Conservation (phyloP, 2,329 filamentous ascomycete genomes). For the Trichoderma pleuroti region DNA sequence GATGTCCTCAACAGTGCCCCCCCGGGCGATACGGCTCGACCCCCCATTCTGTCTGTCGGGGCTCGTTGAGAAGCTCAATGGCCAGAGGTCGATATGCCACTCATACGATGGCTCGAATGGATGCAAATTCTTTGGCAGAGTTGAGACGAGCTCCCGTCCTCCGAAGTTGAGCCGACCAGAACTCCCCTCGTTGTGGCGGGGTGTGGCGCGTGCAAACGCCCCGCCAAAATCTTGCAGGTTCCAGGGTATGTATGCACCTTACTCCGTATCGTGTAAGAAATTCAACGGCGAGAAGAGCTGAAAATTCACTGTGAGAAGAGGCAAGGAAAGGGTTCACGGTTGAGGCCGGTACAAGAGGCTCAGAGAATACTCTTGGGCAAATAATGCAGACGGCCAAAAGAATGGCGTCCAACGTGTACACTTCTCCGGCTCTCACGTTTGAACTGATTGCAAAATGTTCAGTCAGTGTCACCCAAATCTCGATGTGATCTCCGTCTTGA, state of each 20-base stretch:
- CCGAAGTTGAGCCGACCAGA: slow-evolving; percentile 33
- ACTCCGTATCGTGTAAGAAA: not conserved
- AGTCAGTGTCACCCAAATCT: not conserved
- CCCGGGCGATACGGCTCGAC: slow-evolving; percentile 52
- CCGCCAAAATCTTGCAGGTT: slow-evolving; percentile 16
- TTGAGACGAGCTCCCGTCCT: slow-evolving; percentile 22
- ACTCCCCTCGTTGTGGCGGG: slow-evolving; percentile 12
- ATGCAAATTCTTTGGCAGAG: slow-evolving; percentile 29
- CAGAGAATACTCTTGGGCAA: not conserved
- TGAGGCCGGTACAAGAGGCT: not conserved
- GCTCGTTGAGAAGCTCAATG: slow-evolving; percentile 31
- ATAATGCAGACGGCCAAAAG: slow-evolving; percentile 36
- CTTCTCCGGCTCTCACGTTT: slow-evolving; percentile 68
- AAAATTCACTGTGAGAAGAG: slow-evolving; percentile 4
- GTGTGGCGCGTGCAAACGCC: slow-evolving; percentile 9
- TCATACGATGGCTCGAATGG: not conserved
- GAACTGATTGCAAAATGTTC: slow-evolving; percentile 60
- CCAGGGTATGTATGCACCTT: slow-evolving; percentile 15
- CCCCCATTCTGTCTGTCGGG: slow-evolving; percentile 32
- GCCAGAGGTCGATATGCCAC: slow-evolving; percentile 20
- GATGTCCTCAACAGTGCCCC: slow-evolving; percentile 76
- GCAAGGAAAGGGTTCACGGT: not conserved
- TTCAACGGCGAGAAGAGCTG: not conserved
- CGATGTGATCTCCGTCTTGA: not conserved
- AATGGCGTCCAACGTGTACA: slow-evolving; percentile 52